phyloP scores from a whole-genome alignment of 2,329 filamentous ascomycete genomes.

The Didymellaceae sp. region DNA sequence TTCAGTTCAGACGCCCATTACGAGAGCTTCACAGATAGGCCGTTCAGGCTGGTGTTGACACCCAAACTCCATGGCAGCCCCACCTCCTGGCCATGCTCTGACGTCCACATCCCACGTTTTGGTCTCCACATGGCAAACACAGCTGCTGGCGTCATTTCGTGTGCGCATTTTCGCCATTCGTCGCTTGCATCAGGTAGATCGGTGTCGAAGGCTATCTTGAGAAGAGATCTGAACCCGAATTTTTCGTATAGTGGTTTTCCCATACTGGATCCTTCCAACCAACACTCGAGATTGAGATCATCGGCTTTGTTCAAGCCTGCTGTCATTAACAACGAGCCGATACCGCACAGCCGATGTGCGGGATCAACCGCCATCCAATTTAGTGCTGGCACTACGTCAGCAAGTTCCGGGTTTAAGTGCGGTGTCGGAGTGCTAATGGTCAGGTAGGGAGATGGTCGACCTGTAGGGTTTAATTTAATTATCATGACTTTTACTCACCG shows the following conservation, averaged over 20 bases:
- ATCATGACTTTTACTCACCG: constrained; percentile 32
- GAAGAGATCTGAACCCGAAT: constrained; percentile 36
- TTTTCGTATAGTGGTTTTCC: constrained; percentile 48
- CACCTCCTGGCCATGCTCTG: constrained; percentile 20
- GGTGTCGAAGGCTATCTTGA: constrained; percentile 42
- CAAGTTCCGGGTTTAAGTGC: constrained; percentile 8
- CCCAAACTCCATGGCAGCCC: constrained; percentile 35
- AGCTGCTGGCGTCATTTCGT: constrained; percentile 41
- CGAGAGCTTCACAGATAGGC: not conserved
- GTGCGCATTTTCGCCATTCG: constrained; percentile 42
- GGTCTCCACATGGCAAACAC: constrained; percentile 46
- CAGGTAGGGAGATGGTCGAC: not conserved
- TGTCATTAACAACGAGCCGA: constrained; percentile 47
- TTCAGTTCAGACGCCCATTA: not conserved
- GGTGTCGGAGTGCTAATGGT: constrained; percentile 11
- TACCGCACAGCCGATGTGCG: constrained; percentile 44
- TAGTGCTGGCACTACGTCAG: constrained; percentile 35
- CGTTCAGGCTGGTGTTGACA: not conserved
- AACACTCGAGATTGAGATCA: constrained; percentile 43
- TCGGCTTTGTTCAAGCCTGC: constrained; percentile 45
- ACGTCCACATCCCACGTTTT: constrained; percentile 24
- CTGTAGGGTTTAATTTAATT: not conserved
- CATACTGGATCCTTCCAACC: constrained; percentile 48
- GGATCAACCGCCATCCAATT: constrained; percentile 49
- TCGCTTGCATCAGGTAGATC: constrained; percentile 32